These are phyloP conservation scores for Cerioporus squamosus DNA, from an alignment of 1,284 basidiomycete genomes.

Conservation along the genomic window DNA sequence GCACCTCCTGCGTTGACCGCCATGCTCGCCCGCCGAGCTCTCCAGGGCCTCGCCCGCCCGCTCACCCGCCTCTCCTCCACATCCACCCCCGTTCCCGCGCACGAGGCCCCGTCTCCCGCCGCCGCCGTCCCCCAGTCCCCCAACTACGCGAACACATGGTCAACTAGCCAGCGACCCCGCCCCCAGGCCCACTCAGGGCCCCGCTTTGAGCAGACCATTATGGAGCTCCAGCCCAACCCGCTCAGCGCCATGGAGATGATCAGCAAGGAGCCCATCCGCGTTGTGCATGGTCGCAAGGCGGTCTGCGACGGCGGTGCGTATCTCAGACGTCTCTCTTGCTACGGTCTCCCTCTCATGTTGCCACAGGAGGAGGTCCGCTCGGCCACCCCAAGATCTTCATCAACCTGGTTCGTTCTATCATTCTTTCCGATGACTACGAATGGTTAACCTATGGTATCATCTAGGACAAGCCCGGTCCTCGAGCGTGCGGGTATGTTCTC, in stretches of 20 bases:
- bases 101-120: constrained; percentile 37
- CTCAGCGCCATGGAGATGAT: constrained; percentile 92
- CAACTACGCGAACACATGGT: constrained; percentile 80
- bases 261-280: constrained; percentile 81
- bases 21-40: constrained; percentile 45
- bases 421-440: background rate
- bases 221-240: constrained; percentile 90
- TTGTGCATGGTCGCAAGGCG: constrained; percentile 83
- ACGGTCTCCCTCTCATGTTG: background rate
- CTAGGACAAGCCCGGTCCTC: constrained; percentile 77
- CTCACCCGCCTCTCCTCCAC: constrained; percentile 38
- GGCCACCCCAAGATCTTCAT: constrained; percentile 98
- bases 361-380: constrained; percentile 88
- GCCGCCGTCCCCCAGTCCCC: constrained; percentile 68
- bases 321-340: background rate
- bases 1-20: constrained; percentile 20
- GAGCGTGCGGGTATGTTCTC: constrained; percentile 74
- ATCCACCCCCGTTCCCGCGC: constrained; percentile 26
- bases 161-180: constrained; percentile 70
- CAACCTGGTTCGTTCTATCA: constrained; percentile 74
- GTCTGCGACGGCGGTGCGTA: constrained; percentile 92
- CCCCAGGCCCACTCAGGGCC: constrained; percentile 62
- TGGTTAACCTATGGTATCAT: background rate
- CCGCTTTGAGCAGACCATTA: constrained; percentile 90
- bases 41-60: constrained; percentile 34